These are phyloP conservation scores for Sophora flavescens DNA, from an alignment of 306 rosid genomes.

Conservation along the genomic window DNA sequence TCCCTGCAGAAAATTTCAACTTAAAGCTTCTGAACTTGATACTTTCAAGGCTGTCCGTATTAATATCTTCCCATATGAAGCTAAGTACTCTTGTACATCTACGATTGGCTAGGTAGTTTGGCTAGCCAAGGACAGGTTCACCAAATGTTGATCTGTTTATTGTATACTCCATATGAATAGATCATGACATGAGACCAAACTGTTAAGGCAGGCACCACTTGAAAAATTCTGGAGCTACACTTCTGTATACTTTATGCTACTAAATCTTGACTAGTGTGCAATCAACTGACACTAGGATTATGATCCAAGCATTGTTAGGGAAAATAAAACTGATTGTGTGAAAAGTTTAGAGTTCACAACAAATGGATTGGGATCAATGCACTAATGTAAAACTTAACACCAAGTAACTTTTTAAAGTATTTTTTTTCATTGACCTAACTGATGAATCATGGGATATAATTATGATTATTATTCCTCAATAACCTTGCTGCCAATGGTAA, in stretches of 20 bases:
- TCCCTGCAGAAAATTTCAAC: not conserved
- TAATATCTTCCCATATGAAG: not conserved
- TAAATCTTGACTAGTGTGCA: not conserved
- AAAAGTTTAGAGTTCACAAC: not conserved
- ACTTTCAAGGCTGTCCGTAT: too few species aligned
- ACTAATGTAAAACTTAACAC: not conserved
- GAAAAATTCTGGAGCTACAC: not conserved
- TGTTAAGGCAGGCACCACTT: not conserved
- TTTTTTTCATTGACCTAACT: not conserved
- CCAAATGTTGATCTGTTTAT: not conserved
- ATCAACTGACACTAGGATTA: not conserved
- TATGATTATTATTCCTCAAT: not conserved
- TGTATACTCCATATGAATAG: not conserved
- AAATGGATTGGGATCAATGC: not conserved
- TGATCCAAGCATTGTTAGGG: conserved; percentile 14
- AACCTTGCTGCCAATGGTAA: not conserved
- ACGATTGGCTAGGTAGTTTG: not conserved
- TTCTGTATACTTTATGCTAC: not conserved
- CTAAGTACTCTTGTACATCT: not conserved
- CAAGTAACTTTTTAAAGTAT: not conserved
- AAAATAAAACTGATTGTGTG: not conserved
- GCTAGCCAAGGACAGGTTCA: not conserved
- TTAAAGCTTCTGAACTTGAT: not conserved
- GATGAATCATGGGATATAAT: conserved; percentile 3
- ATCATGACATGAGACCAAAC: not conserved